Evolutionary conservation across 2,329 filamentous ascomycete genomes (phyloP), one percentile per base, ranked within the genome.

Genomic region (Pseudopyrenochaeta lycopersici): DNA sequence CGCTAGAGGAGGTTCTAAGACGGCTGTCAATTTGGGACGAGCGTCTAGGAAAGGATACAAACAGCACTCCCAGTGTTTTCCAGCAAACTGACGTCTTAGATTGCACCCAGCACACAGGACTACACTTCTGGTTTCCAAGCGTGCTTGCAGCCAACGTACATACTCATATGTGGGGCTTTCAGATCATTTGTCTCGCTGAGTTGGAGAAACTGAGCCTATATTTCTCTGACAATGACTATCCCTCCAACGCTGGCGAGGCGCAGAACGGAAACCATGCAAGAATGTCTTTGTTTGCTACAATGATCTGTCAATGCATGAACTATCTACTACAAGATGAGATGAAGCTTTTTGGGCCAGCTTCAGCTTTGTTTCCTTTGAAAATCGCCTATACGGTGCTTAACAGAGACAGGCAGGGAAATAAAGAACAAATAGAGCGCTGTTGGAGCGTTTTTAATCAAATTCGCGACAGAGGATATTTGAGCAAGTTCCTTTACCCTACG

Each of bases 321-420:
- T 80, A 77, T 50, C 49, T 78, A 7, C 55, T 77, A 14, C 72
- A 73, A 49, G 74, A 77, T 15, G 68, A 76, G 17, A 76, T 79
- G 72, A 75, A 69, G 15, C 56, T 80, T 0, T 79, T 72, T 49
- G 77, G 78, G 0, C 71, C 72, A 3, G 72, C 73, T 0, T 78
- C 77, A 0, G 61, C 72, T 0, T 46, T 66, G 0, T 68, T 78
- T 27, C 23, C 23, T 27, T 9, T 27, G 23, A 27, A 27, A 27
- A 27, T 27, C 9, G 23, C 23, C 4, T 27, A 27, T 27, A 9
- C 4, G 4, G 23, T 27, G 23, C 23, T 27, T 27, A 9, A 27
- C 23, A 27, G 23, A 27, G 23, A 27, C 9, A 27, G 23, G 9
- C 4, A 27, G 9, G 9, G 23, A 27, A 27, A 27, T 5, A 36